A percentile compares a stretch with the other conserved stretches of the same genome.
phyloP scores from a whole-genome alignment of 139 green algal genomes.

The Volvox reticuliferus region DNA sequence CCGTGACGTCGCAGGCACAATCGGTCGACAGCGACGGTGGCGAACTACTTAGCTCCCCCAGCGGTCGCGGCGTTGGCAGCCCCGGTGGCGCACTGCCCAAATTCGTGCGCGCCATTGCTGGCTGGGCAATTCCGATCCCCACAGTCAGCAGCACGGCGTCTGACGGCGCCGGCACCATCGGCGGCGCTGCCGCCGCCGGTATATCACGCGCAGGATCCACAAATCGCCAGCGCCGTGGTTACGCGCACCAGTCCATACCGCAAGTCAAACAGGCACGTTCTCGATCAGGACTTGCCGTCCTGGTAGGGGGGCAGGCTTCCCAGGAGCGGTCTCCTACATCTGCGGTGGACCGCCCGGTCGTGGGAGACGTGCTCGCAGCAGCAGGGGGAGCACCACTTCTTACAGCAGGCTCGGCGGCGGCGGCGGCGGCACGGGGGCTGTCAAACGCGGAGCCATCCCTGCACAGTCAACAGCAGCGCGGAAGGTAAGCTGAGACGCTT shows the following conservation, averaged over 20 bases:
- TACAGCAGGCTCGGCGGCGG: not conserved
- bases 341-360: not conserved
- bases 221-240: not conserved
- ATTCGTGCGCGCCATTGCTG: conserved; percentile 2
- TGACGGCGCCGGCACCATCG: not conserved
- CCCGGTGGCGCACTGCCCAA: not conserved
- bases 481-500: too few species aligned
- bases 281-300: too few species aligned
- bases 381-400: not conserved
- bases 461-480: too few species aligned
- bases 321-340: too few species aligned
- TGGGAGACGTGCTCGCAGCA: not conserved
- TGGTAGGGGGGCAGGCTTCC: not conserved
- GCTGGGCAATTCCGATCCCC: conserved; percentile 10
- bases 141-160: not conserved
- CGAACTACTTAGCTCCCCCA: not conserved
- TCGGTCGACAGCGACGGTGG: not conserved
- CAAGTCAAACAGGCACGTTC: not conserved
- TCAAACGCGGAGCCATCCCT: too few species aligned
- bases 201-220: not conserved
- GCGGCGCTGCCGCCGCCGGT: not conserved
- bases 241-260: not conserved
- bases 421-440: not conserved
- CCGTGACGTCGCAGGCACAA: too few species aligned
- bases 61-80: not conserved